Percentiles rank a stretch among this genome's conserved stretches.
Evolutionary conservation across 176 grass and related monocot species (phyloP).

Genomic region (Tillandsia leiboldiana): DNA sequence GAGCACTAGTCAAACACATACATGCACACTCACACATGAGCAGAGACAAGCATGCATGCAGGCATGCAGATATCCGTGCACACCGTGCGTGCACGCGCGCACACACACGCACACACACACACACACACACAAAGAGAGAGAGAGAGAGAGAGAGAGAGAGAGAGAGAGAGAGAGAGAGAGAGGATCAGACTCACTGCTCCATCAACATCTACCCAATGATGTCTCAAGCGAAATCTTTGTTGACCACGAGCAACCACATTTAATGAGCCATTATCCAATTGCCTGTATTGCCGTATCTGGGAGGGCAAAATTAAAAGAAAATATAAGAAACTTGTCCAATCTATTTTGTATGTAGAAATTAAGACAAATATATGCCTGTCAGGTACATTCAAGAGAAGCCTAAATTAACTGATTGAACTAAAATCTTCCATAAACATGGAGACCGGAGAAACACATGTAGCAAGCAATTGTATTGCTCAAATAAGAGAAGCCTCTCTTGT

Average conservation of each 20-base stretch:
- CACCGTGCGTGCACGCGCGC: too few species aligned
- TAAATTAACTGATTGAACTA: neutral
- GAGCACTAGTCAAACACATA: too few species aligned
- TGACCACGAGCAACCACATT: conserved; percentile 91
- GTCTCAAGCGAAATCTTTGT: conserved; percentile 63
- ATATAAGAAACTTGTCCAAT: neutral
- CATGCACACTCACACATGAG: too few species aligned
- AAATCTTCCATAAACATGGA: neutral
- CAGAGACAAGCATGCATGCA: too few species aligned
- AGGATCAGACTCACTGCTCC: conserved; percentile 51
- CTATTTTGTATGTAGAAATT: neutral
- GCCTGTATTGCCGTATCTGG: conserved; percentile 71
- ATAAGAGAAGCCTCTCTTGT: too few species aligned
- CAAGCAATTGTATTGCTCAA: too few species aligned
- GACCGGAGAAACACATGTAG: too few species aligned
- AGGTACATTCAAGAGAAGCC: neutral
- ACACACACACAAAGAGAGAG: neutral
- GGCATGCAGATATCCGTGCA: too few species aligned
- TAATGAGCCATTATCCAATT: conserved; percentile 52
- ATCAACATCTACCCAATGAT: conserved; percentile 58
- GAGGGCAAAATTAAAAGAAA: conserved; percentile 16
- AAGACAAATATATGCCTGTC: conserved; percentile 2
- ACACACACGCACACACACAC: too few species aligned
- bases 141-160: neutral
- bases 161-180: neutral